phyloP scores from a whole-genome alignment of 2,329 filamentous ascomycete genomes.

The Seiridium unicorne region DNA sequence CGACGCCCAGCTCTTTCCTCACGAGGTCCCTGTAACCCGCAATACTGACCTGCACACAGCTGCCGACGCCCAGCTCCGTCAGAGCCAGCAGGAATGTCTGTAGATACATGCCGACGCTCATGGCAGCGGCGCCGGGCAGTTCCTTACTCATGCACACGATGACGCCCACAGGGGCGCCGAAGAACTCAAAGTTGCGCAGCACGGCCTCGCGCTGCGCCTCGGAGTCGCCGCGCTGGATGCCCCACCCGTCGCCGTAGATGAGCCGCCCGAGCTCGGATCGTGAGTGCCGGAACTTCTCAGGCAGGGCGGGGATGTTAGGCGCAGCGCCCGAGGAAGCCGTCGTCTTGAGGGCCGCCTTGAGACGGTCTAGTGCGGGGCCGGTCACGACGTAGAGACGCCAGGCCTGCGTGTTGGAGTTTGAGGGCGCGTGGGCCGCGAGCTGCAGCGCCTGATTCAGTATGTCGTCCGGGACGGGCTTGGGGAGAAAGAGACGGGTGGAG shows the following conservation, averaged over 20 bases:
- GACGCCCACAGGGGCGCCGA: slow-evolving; percentile 16
- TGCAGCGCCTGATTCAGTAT: slow-evolving; percentile 10
- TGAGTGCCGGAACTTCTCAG: slow-evolving; percentile 7
- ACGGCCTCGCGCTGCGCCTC: slow-evolving; percentile 8
- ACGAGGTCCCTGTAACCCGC: slow-evolving; percentile 14
- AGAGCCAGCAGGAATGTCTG: slow-evolving; percentile 17
- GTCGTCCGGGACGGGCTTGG: slow-evolving; percentile 7
- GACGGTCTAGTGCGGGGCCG: slow-evolving; percentile 6
- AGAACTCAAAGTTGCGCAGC: slow-evolving; percentile 21
- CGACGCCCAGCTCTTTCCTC: slow-evolving; percentile 10
- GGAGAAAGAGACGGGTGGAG: slow-evolving; percentile 13
- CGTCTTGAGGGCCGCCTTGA: slow-evolving; percentile 6
- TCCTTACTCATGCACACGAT: slow-evolving; percentile 17
- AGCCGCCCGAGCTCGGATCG: slow-evolving; percentile 13
- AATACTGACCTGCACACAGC: slow-evolving; percentile 15
- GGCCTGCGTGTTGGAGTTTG: slow-evolving; percentile 20
- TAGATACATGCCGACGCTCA: slow-evolving; percentile 18
- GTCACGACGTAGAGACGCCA: slow-evolving; percentile 16
- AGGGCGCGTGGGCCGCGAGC: slow-evolving; percentile 15
- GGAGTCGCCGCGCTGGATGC: slow-evolving; percentile 14
- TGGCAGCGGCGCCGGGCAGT: slow-evolving; percentile 9
- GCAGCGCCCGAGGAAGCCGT: slow-evolving; percentile 2
- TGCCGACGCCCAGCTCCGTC: slow-evolving; percentile 11
- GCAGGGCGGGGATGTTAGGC: slow-evolving; percentile 7
- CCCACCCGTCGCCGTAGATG: slow-evolving; percentile 16